Conservation (phyloP, 1,139 yeast genomes). For the Candida dubliniensis region DNA sequence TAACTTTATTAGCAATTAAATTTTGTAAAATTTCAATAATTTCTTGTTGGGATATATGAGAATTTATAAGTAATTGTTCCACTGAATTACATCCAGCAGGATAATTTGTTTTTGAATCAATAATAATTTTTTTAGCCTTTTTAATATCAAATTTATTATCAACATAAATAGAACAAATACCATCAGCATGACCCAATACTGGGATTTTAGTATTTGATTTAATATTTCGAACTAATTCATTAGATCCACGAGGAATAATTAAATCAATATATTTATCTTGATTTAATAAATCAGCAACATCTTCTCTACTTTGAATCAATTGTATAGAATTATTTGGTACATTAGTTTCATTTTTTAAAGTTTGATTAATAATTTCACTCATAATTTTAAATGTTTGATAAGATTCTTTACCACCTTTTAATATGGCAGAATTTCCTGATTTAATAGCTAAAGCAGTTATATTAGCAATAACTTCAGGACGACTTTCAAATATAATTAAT, state of each 20-base stretch:
- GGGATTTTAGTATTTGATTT: conserved; percentile 90
- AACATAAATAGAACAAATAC: conserved; percentile 85
- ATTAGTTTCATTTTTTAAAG: conserved; percentile 55
- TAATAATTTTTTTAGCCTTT: conserved; percentile 71
- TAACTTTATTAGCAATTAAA: conserved; percentile 65
- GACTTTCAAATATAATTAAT: conserved; percentile 88
- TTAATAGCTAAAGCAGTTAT: conserved; percentile 94
- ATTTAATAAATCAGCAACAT: conserved; percentile 76
- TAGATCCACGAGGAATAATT: conserved; percentile 96
- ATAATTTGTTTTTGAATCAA: conserved; percentile 92
- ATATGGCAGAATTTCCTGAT: conserved; percentile 92
- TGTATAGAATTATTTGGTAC: conserved; percentile 85
- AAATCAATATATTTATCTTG: conserved; percentile 91
- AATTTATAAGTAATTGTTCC: conserved; percentile 77
- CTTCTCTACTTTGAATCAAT: conserved; percentile 83
- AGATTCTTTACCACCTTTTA: conserved; percentile 97
- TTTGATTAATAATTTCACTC: conserved; percentile 66
- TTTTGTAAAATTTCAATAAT: conserved; percentile 47
- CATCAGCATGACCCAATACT: conserved; percentile 98
- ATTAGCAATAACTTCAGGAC: conserved; percentile 98
- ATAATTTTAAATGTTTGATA: conserved; percentile 79
- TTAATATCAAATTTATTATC: conserved; percentile 72
- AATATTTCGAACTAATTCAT: conserved; percentile 81
- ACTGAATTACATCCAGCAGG: conserved; percentile 99
- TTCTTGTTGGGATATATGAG: conserved; percentile 40